Conservation (phyloP, 768 basidiomycete species). For the Tephrocybe sp. region DNA sequence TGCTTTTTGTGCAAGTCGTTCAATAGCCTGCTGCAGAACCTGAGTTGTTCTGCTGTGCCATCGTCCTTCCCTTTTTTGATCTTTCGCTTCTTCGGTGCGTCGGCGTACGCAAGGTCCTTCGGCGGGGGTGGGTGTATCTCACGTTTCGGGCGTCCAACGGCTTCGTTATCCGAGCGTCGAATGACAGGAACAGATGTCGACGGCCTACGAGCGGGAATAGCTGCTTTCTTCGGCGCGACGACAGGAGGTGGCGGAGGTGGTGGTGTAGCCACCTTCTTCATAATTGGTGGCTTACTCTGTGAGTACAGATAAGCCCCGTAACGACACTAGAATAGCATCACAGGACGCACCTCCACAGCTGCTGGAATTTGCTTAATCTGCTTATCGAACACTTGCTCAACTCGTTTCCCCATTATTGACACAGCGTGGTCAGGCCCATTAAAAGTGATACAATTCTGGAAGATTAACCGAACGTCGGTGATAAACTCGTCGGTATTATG, state of each 20-base stretch:
- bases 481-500: conserved; percentile 76
- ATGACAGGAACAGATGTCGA: conserved; percentile 84
- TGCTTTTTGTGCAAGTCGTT: conserved; percentile 79
- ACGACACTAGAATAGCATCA: background rate
- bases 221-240: conserved; percentile 46
- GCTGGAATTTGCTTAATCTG: conserved; percentile 82
- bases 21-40: conserved; percentile 77
- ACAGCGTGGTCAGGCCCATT: conserved; percentile 91
- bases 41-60: conserved; percentile 78
- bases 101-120: conserved; percentile 85
- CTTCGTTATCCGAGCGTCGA: conserved; percentile 71
- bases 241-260: conserved; percentile 42
- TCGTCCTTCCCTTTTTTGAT: conserved; percentile 62
- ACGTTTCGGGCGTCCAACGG: conserved; percentile 84
- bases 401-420: conserved; percentile 72
- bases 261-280: conserved; percentile 52
- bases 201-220: conserved; percentile 56
- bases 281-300: conserved; percentile 40
- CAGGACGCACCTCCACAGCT: conserved; percentile 63
- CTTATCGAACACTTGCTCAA: conserved; percentile 88
- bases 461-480: conserved; percentile 83
- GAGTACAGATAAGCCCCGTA: background rate
- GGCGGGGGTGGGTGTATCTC: conserved; percentile 96
- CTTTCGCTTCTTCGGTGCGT: conserved; percentile 70
- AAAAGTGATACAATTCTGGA: conserved; percentile 86